Evolutionary conservation across 2,329 filamentous ascomycete genomes (phyloP).

Genomic region (Pseudopyricularia javanii): DNA sequence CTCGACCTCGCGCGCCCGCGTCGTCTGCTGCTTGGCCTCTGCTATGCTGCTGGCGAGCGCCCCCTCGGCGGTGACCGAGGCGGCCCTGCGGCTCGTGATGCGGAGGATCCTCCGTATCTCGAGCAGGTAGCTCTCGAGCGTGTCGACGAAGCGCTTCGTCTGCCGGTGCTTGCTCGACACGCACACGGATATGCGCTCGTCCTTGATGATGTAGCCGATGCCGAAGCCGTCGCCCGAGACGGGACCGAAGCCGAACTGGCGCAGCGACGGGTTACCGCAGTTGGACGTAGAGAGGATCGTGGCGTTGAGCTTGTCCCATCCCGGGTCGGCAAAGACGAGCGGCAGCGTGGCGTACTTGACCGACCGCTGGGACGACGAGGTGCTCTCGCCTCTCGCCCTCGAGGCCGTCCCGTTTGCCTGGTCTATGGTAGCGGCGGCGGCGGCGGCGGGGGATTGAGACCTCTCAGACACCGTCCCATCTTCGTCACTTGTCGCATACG

Average conservation of each 20-base stretch:
- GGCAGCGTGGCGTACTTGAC: conserved; percentile 41
- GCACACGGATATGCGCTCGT: conserved; percentile 80
- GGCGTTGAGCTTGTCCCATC: conserved; percentile 92
- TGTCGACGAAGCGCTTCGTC: conserved; percentile 80
- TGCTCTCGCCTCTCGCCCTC: conserved; percentile 9
- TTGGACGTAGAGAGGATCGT: conserved; percentile 96
- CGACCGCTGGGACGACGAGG: conserved; percentile 27
- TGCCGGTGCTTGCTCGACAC: conserved; percentile 89
- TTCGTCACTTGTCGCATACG: conserved; percentile 33
- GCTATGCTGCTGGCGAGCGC: not conserved
- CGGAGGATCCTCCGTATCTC: conserved; percentile 79
- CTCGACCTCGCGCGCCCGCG: conserved; percentile 43
- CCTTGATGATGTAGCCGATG: conserved; percentile 98
- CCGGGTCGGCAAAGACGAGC: conserved; percentile 70
- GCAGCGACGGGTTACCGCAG: conserved; percentile 87
- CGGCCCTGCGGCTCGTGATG: conserved; percentile 42
- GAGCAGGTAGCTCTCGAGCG: conserved; percentile 77
- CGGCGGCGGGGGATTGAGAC: not conserved
- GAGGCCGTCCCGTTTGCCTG: conserved; percentile 8
- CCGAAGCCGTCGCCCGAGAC: conserved; percentile 91
- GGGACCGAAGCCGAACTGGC: conserved; percentile 94
- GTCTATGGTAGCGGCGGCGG: conserved; percentile 17
- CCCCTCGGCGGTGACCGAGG: conserved; percentile 10
- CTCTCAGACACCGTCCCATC: conserved; percentile 1
- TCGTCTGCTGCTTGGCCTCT: conserved; percentile 22